A percentile compares a stretch with the other conserved stretches of the same genome.
phyloP scores from a whole-genome alignment of 2,329 filamentous ascomycete species.

The Ciborinia camelliae region DNA sequence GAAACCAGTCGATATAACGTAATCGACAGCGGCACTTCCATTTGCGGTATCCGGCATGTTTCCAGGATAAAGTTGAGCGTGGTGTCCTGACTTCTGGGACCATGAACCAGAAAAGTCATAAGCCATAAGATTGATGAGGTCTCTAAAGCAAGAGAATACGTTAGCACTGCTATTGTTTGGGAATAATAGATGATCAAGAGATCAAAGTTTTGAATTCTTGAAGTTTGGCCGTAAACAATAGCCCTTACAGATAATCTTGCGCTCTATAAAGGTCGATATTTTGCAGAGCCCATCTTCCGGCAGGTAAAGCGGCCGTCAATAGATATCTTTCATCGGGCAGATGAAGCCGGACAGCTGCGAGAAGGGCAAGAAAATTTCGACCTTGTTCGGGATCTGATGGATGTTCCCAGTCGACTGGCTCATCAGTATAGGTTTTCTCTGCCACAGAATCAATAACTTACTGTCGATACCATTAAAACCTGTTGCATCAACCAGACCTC shows the following conservation, averaged over 20 bases:
- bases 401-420: conserved; percentile 75
- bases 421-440: conserved; percentile 1
- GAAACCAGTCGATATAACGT: conserved; percentile 63
- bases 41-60: conserved; percentile 54
- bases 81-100: conserved; percentile 66
- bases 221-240: neutral
- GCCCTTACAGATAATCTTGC: conserved; percentile 53
- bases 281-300: conserved; percentile 60
- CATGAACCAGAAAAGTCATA: conserved; percentile 77
- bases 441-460: conserved; percentile 42
- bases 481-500: conserved; percentile 65
- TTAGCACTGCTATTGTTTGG: neutral
- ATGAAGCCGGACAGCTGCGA: conserved; percentile 62
- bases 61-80: conserved; percentile 68
- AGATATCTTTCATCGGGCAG: conserved; percentile 67
- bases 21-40: conserved; percentile 62
- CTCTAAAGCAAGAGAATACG: conserved; percentile 34
- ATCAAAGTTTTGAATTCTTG: neutral
- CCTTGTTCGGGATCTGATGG: conserved; percentile 65
- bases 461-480: conserved; percentile 74
- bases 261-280: conserved; percentile 64
- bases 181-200: neutral
- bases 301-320: conserved; percentile 70
- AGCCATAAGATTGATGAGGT: conserved; percentile 74
- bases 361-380: conserved; percentile 64